Evolutionary conservation across 768 basidiomycete species (phyloP).

Genomic region (Naematelia encephala): DNA sequence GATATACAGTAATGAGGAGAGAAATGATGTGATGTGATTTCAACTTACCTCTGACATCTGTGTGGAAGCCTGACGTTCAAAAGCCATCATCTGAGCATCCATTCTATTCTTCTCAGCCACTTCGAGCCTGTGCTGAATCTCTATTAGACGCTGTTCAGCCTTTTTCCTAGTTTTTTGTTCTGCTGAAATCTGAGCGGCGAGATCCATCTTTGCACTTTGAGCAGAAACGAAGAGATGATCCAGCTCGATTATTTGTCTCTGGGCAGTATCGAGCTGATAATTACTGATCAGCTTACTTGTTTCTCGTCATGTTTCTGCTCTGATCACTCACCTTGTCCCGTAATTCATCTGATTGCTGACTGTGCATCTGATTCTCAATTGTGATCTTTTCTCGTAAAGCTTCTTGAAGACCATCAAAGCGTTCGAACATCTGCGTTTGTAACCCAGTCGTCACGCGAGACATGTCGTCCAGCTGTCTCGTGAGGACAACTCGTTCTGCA

Average conservation of each 20-base stretch:
- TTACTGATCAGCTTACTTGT: too few relatives aligned
- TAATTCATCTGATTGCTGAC: too few relatives aligned
- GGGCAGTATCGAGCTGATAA: too few relatives aligned
- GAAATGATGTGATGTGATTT: too few relatives aligned
- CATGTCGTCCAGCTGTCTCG: not conserved
- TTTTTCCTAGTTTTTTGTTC: not conserved
- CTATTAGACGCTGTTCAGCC: constrained; percentile 5
- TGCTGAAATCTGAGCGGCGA: not conserved
- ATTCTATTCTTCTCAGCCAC: constrained; percentile 12
- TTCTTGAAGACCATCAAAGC: not conserved
- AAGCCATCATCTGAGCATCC: constrained; percentile 15
- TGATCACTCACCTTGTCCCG: too few relatives aligned
- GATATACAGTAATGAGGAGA: too few relatives aligned
- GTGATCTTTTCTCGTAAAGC: too few relatives aligned
- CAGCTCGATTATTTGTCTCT: not conserved
- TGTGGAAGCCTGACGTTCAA: constrained; percentile 13
- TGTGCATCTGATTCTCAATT: too few relatives aligned
- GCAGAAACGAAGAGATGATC: not conserved
- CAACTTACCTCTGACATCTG: constrained; percentile 30
- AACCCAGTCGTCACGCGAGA: not conserved
- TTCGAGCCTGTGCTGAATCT: constrained; percentile 7
- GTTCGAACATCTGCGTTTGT: not conserved
- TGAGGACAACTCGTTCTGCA: not conserved
- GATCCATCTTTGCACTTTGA: not conserved
- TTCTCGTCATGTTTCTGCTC: too few relatives aligned